Base-by-base conservation (phyloP, 2,329 filamentous ascomycete genomes). In the Trichophyton mentagrophytes region DNA sequence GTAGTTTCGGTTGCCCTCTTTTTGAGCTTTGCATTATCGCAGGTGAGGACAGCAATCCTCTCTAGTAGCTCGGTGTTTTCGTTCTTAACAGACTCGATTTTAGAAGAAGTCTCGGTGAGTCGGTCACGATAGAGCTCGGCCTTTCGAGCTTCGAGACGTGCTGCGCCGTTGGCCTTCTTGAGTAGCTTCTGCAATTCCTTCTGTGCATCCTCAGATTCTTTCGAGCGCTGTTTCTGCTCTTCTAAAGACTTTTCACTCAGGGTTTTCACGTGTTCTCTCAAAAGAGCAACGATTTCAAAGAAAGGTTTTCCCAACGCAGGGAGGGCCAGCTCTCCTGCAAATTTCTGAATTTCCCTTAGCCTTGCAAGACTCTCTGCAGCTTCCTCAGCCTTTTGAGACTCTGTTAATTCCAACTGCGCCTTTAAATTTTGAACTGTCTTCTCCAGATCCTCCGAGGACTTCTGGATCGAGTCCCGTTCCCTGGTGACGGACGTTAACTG, bases 31-130 rank as follows among this genome's bases (percentile, higher is more conserved):
- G 66, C 66, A 20, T 75, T 65, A 17, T 66, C 68, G 11, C 69
- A 64, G 13, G 65, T 72, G 8, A 75, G 67, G 20, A 73, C 70
- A 13, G 74, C 69, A 4, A 70, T 67, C n/a, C 69, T 68, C 22
- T 65, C 67, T 13, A 67, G 66, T 5, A 77, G 68, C 5, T 70
- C 70, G 2, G 68, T 67, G 55, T 76, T 77, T 60, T 77, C 74
- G 4, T 67, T 63, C 64, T 75, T 73, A 11, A 75, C 69, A 3
- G 70, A 70, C 38, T 72, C 69, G 57, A 75, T 68, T 7, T 75
- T 69, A 5, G 67, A 65, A 40, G 72, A 70, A 1, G 71, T 68
- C 65, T 77, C 75, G 17, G 66, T 63, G 9, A 72, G 65, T 57
- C 74, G 71, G 15, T 74, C 70, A 36, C 69, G 68, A 2, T 71